Evolutionary conservation across 2,329 filamentous ascomycete species (phyloP).

Genomic region (Paracamarosporium sp.): DNA sequence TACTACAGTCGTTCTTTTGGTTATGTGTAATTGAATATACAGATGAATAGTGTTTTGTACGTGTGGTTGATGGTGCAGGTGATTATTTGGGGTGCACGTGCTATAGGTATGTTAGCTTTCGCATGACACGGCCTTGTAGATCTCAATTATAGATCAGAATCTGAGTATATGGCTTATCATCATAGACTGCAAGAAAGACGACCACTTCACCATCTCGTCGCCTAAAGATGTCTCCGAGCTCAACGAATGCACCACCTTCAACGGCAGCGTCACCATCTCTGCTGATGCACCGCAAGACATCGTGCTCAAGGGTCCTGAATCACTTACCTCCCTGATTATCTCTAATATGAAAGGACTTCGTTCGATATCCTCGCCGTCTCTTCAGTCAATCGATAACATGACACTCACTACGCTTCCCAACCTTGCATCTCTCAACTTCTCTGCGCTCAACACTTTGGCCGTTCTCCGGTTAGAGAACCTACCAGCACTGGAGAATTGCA

Average conservation of each 20-base stretch:
- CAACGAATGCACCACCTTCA: conserved; percentile 21
- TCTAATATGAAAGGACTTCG: conserved; percentile 15
- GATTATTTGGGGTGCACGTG: background rate
- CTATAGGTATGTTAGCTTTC: conserved; percentile 5
- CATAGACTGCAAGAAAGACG: conserved; percentile 23
- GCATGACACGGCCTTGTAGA: background rate
- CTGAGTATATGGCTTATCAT: background rate
- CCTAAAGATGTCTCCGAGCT: conserved; percentile 21
- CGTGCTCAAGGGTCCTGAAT: conserved; percentile 20
- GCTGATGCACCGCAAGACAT: conserved; percentile 22
- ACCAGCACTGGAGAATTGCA: conserved; percentile 13
- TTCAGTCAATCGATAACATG: conserved; percentile 17
- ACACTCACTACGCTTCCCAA: conserved; percentile 24
- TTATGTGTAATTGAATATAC: background rate
- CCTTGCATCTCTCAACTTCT: conserved; percentile 23
- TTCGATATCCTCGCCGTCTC: conserved; percentile 23
- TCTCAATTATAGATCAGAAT: too few relatives aligned
- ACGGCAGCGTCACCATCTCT: conserved; percentile 24
- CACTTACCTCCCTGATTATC: conserved; percentile 20
- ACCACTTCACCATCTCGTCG: conserved; percentile 22
- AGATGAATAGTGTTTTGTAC: background rate
- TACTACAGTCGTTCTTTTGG: background rate
- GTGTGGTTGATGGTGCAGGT: background rate
- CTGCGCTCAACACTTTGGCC: conserved; percentile 21
- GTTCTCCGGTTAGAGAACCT: conserved; percentile 20